Conservation (phyloP, 345 rosid genomes). For the Erucastrum elatum region DNA sequence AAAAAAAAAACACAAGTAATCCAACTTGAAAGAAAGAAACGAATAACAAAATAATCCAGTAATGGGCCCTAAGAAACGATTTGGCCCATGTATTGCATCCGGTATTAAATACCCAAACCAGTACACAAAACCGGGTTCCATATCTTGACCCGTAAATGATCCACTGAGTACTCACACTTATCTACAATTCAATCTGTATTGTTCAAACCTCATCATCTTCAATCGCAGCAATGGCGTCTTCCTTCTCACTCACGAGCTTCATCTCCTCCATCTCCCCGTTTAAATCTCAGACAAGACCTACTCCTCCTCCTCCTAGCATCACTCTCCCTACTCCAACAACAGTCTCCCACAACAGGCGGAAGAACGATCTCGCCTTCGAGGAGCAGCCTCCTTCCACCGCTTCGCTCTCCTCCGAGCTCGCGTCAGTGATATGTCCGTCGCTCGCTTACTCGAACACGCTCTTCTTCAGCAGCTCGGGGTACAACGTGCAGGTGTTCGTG, state of each 20-base stretch:
- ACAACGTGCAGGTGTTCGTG: constrained; percentile 69
- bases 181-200: constrained; percentile 35
- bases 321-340: constrained; percentile 25
- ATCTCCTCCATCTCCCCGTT: background rate
- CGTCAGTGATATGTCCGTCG: constrained; percentile 74
- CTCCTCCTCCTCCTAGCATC: constrained; percentile 32
- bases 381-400: constrained; percentile 30
- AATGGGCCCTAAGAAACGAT: constrained; percentile 11
- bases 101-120: background rate
- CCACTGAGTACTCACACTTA: constrained; percentile 28
- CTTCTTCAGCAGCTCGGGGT: constrained; percentile 59
- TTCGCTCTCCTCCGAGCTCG: constrained; percentile 45
- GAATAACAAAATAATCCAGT: background rate
- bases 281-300: background rate
- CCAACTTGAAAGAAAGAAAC: background rate
- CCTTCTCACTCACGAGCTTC: constrained; percentile 60
- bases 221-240: constrained; percentile 55
- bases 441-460: constrained; percentile 72
- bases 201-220: constrained; percentile 5
- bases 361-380: constrained; percentile 32
- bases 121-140: background rate
- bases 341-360: constrained; percentile 35
- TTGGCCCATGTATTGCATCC: background rate
- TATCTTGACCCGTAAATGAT: constrained; percentile 6
- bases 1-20: background rate